Conservation (phyloP, 176 grass and related monocot genomes). For the Miscanthus lutarioriparius region DNA sequence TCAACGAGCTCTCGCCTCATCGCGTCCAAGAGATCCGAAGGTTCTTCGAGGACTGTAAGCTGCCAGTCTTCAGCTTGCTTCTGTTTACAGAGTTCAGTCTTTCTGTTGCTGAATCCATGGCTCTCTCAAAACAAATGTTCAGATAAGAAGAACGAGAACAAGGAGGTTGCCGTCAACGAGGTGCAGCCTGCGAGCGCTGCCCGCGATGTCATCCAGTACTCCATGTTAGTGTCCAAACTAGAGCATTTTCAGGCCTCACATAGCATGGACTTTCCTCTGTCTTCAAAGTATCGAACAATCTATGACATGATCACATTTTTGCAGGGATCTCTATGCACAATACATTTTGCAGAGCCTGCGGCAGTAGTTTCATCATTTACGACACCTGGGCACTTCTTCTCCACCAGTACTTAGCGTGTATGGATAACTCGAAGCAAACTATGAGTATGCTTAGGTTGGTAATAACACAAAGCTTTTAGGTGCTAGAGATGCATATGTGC, state of each 20-base stretch:
- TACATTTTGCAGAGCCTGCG: conserved; percentile 62
- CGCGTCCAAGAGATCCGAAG: conserved; percentile 65
- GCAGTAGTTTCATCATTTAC: conserved; percentile 20
- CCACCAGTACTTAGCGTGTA: background rate
- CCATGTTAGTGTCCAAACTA: conserved; percentile 51
- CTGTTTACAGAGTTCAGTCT: too few relatives aligned
- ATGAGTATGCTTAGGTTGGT: background rate
- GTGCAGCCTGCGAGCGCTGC: conserved; percentile 50
- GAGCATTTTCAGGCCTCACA: background rate
- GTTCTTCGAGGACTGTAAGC: conserved; percentile 79
- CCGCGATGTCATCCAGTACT: conserved; percentile 63
- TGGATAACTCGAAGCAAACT: background rate
- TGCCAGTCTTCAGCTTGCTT: background rate
- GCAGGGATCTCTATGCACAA: conserved; percentile 62
- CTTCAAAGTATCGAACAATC: background rate
- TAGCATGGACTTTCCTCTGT: background rate
- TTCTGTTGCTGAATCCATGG: background rate
- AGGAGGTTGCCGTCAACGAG: conserved; percentile 63
- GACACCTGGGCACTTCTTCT: background rate
- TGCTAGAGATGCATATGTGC: background rate
- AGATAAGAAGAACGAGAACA: conserved; percentile 91
- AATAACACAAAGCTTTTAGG: background rate
- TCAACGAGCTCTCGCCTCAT: conserved; percentile 70
- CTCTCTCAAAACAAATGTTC: background rate
- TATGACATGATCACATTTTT: background rate